Conservation (phyloP, 1,139 yeast species). For the Yamadazyma taylorii region DNA sequence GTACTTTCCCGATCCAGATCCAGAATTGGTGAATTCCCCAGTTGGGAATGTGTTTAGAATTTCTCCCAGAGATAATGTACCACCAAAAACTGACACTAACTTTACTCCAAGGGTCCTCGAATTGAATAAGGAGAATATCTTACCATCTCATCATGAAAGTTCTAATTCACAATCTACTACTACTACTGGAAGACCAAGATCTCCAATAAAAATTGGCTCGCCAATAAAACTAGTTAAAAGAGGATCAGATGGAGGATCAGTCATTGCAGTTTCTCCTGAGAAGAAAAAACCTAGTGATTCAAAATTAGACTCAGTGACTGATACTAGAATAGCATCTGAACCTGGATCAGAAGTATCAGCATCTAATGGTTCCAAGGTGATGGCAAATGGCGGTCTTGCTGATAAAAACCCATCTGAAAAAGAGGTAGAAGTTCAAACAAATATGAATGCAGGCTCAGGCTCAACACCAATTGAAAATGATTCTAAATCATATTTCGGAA, state of each 20-base stretch:
- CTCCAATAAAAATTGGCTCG: constrained; percentile 43
- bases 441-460: background rate
- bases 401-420: too few relatives aligned
- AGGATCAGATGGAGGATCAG: constrained; percentile 18
- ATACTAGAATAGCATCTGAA: background rate
- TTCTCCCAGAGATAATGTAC: constrained; percentile 21
- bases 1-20: constrained; percentile 39
- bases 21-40: constrained; percentile 28
- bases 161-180: background rate
- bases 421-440: background rate
- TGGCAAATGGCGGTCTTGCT: too few relatives aligned
- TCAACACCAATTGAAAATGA: background rate
- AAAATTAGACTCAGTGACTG: background rate
- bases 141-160: constrained; percentile 6
- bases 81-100: background rate
- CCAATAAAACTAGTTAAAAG: constrained; percentile 37
- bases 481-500: constrained; percentile 10
- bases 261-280: constrained; percentile 9
- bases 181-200: constrained; percentile 7
- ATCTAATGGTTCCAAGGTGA: too few relatives aligned
- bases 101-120: background rate
- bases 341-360: too few relatives aligned
- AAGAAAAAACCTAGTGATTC: background rate
- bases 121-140: constrained; percentile 8
- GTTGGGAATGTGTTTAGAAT: constrained; percentile 24